These are phyloP conservation scores for Kwoniella europaea DNA, from an alignment of 768 basidiomycete genomes.

Conservation along the genomic window DNA sequence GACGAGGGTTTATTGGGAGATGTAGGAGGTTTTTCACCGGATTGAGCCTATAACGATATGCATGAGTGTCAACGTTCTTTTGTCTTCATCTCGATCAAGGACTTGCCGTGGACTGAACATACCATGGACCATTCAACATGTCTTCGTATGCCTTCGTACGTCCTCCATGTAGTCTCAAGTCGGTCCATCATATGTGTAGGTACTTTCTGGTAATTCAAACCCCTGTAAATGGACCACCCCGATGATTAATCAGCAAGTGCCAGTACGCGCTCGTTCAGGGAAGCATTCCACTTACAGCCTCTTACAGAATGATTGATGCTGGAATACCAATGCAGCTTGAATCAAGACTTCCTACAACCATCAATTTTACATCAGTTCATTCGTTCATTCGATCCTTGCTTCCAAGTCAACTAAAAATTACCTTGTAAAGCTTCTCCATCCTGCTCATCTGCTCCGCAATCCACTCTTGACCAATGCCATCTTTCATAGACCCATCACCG, in stretches of 20 bases:
- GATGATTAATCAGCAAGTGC: no score
- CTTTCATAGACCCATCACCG: neutral
- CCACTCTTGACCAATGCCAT: neutral
- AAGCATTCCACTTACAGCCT: constrained; percentile 17
- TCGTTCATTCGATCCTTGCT: no score
- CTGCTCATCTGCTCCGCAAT: constrained; percentile 8
- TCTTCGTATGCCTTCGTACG: constrained; percentile 18
- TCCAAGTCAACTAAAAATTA: neutral
- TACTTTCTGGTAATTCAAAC: constrained; percentile 8
- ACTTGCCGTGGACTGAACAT: neutral
- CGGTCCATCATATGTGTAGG: constrained; percentile 26
- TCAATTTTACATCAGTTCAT: neutral
- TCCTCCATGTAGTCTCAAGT: constrained; percentile 21
- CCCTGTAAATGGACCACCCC: neutral
- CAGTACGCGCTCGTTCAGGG: neutral
- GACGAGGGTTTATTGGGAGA: constrained; percentile 6
- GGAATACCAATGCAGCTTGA: constrained; percentile 26
- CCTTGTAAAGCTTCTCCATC: constrained; percentile 31
- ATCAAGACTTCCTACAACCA: constrained; percentile 20
- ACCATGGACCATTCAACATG: constrained; percentile 26
- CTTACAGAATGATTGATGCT: constrained; percentile 27
- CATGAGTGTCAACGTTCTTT: neutral
- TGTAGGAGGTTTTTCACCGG: neutral
- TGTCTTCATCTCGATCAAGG: neutral
- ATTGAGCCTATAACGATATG: constrained; percentile 8